Base-by-base conservation (phyloP, 2,329 filamentous ascomycete genomes). In the Zopfia rhizophila region DNA sequence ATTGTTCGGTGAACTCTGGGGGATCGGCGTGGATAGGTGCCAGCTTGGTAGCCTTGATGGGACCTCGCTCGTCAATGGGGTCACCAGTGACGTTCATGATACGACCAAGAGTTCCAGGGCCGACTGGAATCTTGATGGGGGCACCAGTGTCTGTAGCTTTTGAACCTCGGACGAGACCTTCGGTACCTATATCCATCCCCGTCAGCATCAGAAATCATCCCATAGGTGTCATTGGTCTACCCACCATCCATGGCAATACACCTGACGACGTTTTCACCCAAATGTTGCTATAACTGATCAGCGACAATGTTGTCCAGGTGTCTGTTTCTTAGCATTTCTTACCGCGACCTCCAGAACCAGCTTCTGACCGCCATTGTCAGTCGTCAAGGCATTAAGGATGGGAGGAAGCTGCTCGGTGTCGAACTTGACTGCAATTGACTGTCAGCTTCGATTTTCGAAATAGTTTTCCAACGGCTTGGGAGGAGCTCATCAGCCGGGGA, bases 1-100 rank as follows among this genome's bases (percentile, higher is more conserved):
- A 95, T 84, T 99, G 94, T 73, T 99, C 94, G 65, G 84, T 83
- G 85, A 97, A 99, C 75, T 81, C 80, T 62, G 94, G 94, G 65
- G 94, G 86, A 62, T 99, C 93, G 76, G 91, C 85, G 86, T 99
- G 94, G 70, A 99, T 99, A 61, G 94, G 90, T 28, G 86, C 79
- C 75, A 79, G 84, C 85, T 96, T 94, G 78, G 87, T 84, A 73
- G 86, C 82, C 87, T 97, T 97, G 84, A 99, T 91, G 66, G 94
- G 94, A 66, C 94, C 94, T 82, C 94, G 91, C 86, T 97, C 94
- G 77, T 99, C 94, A 80, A 99, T 97, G 75, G 94, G 94, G 81
- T 99, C 93, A 86, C 94, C 94, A 83, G 94, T 99, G 82, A 99
- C 94, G 87, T 99, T 99, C 83, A 99, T 92, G 85, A 99, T 99